Base-by-base conservation (phyloP, 2,329 filamentous ascomycete genomes). In the Cercospora sp. region DNA sequence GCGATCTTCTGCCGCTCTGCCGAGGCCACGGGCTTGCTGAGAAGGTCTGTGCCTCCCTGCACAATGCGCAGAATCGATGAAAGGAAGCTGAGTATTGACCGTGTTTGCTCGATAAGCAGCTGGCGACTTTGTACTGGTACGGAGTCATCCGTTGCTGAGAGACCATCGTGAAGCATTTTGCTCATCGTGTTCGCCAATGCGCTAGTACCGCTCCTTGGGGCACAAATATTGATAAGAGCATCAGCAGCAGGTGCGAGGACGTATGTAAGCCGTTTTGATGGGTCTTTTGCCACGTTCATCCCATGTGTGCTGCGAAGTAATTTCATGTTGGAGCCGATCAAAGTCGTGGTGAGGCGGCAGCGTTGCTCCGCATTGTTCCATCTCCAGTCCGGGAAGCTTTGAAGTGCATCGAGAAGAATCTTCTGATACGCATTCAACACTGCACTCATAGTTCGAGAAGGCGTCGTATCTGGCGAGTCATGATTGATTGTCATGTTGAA, bases 381-480 rank as follows among this genome's bases (percentile, higher is more conserved):
- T 72, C 90, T 90, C 95, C 94, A 99, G 5, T 89, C 93, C 31
- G 89, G 87, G 42, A 91, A 91, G 78, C 91, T 95, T 80, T 96
- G 93, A 72, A 96, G 90, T 6, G 96, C 87, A 75, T 96, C 93
- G 26, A 96, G 86, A 70, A 92, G 85, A 1, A 90, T 89, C 72
- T 91, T 89, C 6, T 90, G 89, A 74, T 94, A 91, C 3, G 90
- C 89, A 57, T 90, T 82, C 45, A 93, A 83, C 18, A 94, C 89
- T 59, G 87, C 88, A 55, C 88, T 86, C 72, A 96, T 86, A 45
- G 91, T 86, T 76, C 93, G 90, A 72, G 96, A 91, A 5, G 93
- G 91, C 33, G 92, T 89, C 5, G 90, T 90, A 42, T 91, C 86
- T 80, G 89, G 89, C 67, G 88, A 81, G 70, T 81, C 71, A 66